A percentile compares a stretch with the other conserved stretches of the same genome.
Evolutionary conservation across 148 eudicot species (phyloP).

Genomic region (Rhododendron mucronatum): DNA sequence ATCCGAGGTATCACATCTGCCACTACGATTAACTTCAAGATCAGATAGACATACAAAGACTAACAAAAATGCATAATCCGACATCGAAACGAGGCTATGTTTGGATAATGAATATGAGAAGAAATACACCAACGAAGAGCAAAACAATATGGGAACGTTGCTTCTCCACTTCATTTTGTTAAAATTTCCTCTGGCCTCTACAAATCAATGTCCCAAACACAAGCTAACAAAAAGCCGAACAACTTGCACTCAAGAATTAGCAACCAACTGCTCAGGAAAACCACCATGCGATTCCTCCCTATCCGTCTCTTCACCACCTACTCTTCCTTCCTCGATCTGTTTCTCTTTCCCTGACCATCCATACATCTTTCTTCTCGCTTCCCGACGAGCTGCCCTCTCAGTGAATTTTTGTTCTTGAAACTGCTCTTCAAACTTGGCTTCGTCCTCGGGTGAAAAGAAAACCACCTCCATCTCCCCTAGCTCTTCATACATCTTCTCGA

Average conservation of each 20-base stretch:
- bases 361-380: constrained; percentile 52
- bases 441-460: constrained; percentile 81
- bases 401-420: constrained; percentile 53
- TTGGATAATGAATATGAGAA: not conserved
- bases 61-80: not conserved
- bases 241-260: constrained; percentile 33
- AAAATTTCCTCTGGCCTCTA: not conserved
- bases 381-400: constrained; percentile 50
- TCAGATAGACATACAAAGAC: not conserved
- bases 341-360: constrained; percentile 33
- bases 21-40: not conserved
- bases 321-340: constrained; percentile 20
- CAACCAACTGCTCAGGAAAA: constrained; percentile 44
- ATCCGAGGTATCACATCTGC: no score
- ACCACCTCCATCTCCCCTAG: constrained; percentile 72
- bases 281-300: constrained; percentile 38
- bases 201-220: not conserved
- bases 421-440: constrained; percentile 66
- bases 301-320: constrained; percentile 21
- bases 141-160: not conserved
- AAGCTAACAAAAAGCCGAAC: not conserved
- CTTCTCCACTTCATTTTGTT: not conserved
- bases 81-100: not conserved
- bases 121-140: not conserved
- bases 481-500: constrained; percentile 83